phyloP scores from a whole-genome alignment of 257 asterid species.

The Leptodermis oblonga region DNA sequence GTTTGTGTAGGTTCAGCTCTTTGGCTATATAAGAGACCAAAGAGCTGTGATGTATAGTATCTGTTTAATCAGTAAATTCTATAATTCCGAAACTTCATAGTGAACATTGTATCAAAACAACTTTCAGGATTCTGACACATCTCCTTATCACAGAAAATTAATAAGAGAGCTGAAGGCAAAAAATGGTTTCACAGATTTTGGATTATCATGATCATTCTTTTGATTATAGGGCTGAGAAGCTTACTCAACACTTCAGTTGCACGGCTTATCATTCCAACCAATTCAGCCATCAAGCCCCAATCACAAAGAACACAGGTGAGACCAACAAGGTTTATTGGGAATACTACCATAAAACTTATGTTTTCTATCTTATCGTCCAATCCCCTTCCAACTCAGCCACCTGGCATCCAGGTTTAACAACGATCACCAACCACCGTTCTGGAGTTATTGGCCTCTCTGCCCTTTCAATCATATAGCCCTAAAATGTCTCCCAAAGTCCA shows the following conservation, averaged over 20 bases:
- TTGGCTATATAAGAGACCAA: too few species aligned
- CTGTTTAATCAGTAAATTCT: too few species aligned
- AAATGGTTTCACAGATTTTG: neutral
- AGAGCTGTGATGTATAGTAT: too few species aligned
- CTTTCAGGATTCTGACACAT: neutral
- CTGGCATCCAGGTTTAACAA: neutral
- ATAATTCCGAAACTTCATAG: neutral
- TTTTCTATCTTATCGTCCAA: neutral
- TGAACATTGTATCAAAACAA: neutral
- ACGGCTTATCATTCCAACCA: neutral
- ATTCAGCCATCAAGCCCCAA: neutral
- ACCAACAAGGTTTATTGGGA: neutral
- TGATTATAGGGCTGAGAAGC: neutral
- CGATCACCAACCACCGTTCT: neutral
- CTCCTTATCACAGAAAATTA: neutral
- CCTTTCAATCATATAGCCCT: neutral
- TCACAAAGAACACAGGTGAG: neutral
- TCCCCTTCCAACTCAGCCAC: too few species aligned
- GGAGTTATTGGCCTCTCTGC: neutral
- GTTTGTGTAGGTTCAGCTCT: too few species aligned
- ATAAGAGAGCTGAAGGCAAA: neutral
- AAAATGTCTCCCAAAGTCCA: neutral
- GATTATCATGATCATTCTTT: too few species aligned
- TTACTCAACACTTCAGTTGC: neutral
- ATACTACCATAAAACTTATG: neutral